These are phyloP conservation scores for Sugiyamaella chiloensis DNA, from an alignment of 805 yeast species.

Conservation along the genomic window DNA sequence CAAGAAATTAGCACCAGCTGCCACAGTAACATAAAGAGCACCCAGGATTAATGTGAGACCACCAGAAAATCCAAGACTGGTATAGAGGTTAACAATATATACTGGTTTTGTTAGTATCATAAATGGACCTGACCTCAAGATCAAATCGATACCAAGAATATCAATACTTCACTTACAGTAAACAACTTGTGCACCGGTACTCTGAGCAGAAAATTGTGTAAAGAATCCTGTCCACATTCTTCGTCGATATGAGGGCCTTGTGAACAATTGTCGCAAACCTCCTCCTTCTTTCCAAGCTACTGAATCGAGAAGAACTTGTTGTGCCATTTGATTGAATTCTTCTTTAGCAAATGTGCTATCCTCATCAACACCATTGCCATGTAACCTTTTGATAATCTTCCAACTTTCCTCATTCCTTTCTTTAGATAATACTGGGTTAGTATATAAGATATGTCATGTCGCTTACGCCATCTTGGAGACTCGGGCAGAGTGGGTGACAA, in stretches of 20 bases:
- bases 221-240: constrained; percentile 11
- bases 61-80: constrained; percentile 7
- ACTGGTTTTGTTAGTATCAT: neutral
- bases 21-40: constrained; percentile 5
- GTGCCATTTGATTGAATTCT: constrained; percentile 2
- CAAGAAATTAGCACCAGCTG: constrained; percentile 8
- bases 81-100: neutral
- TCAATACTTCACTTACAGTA: neutral
- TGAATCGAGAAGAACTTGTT: neutral
- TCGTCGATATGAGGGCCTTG: constrained; percentile 8
- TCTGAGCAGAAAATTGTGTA: constrained; percentile 1
- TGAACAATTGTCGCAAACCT: neutral
- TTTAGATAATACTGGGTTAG: neutral
- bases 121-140: no score
- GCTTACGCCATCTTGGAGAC: constrained; percentile 11
- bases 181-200: constrained; percentile 7
- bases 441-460: neutral
- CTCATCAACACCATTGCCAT: neutral
- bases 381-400: neutral
- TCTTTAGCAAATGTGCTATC: neutral
- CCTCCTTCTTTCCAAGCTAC: neutral
- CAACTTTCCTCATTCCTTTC: constrained; percentile 1
- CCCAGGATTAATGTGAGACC: neutral
- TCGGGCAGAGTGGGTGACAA: constrained; percentile 9
- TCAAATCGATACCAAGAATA: no score